Evolutionary conservation across 1,139 yeast species (phyloP).

Genomic region (Lodderomyces parapsilosis): DNA sequence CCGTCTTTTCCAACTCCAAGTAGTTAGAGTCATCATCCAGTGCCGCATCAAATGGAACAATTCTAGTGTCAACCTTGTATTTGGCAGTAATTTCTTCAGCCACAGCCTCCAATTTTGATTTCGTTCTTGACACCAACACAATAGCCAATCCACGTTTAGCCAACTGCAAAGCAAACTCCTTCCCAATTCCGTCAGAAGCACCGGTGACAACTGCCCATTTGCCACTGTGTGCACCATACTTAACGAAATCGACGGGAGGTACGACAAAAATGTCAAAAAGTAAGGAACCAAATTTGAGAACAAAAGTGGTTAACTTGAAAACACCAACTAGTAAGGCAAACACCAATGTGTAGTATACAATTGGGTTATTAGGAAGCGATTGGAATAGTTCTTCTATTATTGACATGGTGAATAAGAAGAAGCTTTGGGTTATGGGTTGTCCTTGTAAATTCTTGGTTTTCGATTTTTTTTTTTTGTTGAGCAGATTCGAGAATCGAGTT

Average conservation of each 20-base stretch:
- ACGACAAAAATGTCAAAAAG: conserved; percentile 59
- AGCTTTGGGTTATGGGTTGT: neutral
- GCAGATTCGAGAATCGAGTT: too few relatives aligned
- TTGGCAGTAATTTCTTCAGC: conserved; percentile 62
- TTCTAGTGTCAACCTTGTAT: conserved; percentile 61
- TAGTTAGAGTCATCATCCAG: conserved; percentile 56
- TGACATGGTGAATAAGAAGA: conserved; percentile 14
- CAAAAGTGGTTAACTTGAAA: conserved; percentile 41
- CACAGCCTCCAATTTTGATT: conserved; percentile 66
- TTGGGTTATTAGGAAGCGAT: conserved; percentile 18
- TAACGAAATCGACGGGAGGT: conserved; percentile 60
- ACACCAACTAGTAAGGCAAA: conserved; percentile 51
- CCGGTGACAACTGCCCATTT: conserved; percentile 95
- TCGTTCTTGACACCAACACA: conserved; percentile 81
- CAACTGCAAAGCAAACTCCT: conserved; percentile 82
- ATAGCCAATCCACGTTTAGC: conserved; percentile 84
- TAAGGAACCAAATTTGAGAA: conserved; percentile 41
- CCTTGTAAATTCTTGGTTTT: too few relatives aligned
- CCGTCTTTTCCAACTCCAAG: conserved; percentile 36
- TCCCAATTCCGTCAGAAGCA: conserved; percentile 97
- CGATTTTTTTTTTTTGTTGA: neutral
- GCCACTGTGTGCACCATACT: conserved; percentile 66
- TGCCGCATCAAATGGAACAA: conserved; percentile 79
- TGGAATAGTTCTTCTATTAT: conserved; percentile 14
- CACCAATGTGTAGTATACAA: conserved; percentile 26